Evolutionary conservation across 75 land plant species (phyloP).

Genomic region (Pinus taeda): DNA sequence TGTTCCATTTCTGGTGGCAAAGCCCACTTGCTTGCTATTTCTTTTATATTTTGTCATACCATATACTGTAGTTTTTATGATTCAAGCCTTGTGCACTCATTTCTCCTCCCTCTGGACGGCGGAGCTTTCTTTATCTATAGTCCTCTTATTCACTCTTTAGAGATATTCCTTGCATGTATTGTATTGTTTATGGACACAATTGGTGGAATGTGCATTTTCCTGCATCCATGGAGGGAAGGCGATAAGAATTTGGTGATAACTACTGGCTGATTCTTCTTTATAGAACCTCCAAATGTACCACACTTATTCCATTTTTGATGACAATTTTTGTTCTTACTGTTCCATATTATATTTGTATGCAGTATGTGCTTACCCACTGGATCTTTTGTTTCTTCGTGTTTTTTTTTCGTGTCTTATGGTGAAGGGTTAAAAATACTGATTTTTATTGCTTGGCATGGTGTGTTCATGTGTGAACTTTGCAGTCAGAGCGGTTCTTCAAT

Average conservation of each 20-base stretch:
- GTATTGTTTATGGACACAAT: neutral
- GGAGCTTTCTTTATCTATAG: neutral
- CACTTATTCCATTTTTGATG: no score
- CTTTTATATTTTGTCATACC: neutral
- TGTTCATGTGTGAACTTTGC: conserved; percentile 16
- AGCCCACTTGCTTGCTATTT: no score
- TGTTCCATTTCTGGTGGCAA: no score
- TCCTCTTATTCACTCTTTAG: neutral
- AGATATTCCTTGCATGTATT: neutral
- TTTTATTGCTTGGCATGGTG: neutral
- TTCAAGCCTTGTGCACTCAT: neutral
- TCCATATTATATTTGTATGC: neutral
- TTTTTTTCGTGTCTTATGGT: neutral
- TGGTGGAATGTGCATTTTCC: neutral
- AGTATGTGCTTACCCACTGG: neutral
- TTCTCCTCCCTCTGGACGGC: neutral
- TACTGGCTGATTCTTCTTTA: neutral
- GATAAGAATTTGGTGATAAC: neutral
- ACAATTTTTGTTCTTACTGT: neutral
- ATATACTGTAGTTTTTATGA: neutral
- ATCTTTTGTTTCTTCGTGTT: neutral
- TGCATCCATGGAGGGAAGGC: neutral
- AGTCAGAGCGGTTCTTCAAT: conserved; percentile 94
- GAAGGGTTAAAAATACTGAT: neutral
- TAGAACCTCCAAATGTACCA: no score